A percentile compares a stretch with the other conserved stretches of the same genome.
Evolutionary conservation across 352 stramenopile genomes (phyloP).

Genomic region (Globisporangium iwayamae): DNA sequence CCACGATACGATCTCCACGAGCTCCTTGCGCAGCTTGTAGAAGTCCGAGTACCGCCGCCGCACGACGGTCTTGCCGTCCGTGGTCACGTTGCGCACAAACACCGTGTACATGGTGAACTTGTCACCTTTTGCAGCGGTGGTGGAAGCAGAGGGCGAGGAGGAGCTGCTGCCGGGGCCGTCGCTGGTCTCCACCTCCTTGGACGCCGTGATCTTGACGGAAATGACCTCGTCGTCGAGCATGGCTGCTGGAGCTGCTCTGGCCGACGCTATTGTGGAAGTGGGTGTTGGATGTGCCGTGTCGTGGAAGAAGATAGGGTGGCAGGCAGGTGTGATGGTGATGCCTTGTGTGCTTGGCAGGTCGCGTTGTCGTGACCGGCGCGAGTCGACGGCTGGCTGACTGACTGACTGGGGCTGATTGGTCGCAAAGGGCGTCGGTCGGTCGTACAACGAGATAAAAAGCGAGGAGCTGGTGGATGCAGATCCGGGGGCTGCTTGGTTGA

Average conservation of each 20-base stretch:
- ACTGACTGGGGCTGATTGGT: neutral
- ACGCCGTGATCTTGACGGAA: conserved; percentile 59
- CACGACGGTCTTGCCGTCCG: conserved; percentile 71
- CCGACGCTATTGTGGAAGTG: neutral
- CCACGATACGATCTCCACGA: conserved; percentile 79
- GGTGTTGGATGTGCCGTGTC: neutral
- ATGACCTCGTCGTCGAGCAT: conserved; percentile 70
- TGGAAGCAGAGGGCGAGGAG: conserved; percentile 1
- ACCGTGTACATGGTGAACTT: conserved; percentile 87
- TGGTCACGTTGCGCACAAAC: conserved; percentile 71
- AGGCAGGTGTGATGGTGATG: neutral
- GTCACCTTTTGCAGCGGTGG: conserved; percentile 28
- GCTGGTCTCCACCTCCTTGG: conserved; percentile 43
- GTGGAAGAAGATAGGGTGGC: neutral
- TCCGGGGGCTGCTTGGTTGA: neutral
- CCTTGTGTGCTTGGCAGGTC: conserved; percentile 1
- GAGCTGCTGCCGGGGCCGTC: neutral
- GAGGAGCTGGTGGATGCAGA: neutral
- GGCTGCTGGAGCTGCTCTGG: conserved; percentile 8
- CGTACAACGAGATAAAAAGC: conserved; percentile 3
- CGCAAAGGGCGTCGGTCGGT: neutral
- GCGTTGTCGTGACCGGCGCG: conserved; percentile 8
- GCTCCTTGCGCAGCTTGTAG: conserved; percentile 79
- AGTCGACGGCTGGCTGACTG: neutral
- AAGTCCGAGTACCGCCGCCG: conserved; percentile 84